A percentile compares a stretch with the other conserved stretches of the same genome.
Conservation (phyloP, 768 basidiomycete genomes). For the Postia placenta region DNA sequence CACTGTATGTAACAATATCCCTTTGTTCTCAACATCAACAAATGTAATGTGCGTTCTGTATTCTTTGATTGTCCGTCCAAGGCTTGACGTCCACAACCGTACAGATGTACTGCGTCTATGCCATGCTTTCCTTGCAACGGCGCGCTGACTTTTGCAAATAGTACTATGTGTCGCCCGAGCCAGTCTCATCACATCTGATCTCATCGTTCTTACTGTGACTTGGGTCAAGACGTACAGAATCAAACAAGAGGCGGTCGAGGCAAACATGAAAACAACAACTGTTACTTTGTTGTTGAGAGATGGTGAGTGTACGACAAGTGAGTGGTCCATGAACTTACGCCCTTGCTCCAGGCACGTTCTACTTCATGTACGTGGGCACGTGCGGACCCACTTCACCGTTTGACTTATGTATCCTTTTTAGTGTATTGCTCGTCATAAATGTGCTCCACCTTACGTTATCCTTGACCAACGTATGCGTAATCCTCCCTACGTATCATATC, state of each 20-base stretch:
- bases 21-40: neutral
- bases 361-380: slow-evolving; percentile 5
- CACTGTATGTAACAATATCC: neutral
- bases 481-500: neutral
- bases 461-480: slow-evolving; percentile 1
- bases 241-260: slow-evolving; percentile 1
- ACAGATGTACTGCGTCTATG: neutral
- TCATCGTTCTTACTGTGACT: slow-evolving; percentile 7
- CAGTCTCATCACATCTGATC: slow-evolving; percentile 6
- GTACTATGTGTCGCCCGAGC: slow-evolving; percentile 2
- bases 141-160: neutral
- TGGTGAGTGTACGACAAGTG: neutral
- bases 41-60: neutral
- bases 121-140: no score
- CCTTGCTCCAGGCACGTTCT: slow-evolving; percentile 4
- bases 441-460: slow-evolving; percentile 4
- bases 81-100: neutral
- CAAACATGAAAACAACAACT: slow-evolving; percentile 7
- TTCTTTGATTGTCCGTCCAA: neutral
- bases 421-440: slow-evolving; percentile 8
- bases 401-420: neutral
- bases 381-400: neutral
- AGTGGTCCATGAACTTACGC: neutral
- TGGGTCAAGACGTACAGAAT: slow-evolving; percentile 9
- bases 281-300: slow-evolving; percentile 5